Evolutionary conservation across 306 rosid genomes (phyloP).

Genomic region (Rosa chinensis): DNA sequence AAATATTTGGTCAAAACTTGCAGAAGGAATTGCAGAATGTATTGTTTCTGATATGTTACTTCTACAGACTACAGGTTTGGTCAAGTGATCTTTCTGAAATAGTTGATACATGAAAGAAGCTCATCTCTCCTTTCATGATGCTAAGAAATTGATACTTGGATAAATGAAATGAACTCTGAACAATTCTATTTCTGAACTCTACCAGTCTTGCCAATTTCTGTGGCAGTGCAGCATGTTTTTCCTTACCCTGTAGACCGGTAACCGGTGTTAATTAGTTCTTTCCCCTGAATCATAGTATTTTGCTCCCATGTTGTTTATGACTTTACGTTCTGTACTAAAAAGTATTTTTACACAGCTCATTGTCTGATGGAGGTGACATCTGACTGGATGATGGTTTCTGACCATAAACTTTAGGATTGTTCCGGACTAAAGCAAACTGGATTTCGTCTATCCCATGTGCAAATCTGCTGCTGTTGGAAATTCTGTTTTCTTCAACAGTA

Average conservation of each 20-base stretch:
- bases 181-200: not conserved
- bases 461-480: not conserved
- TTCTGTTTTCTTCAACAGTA: conserved; percentile 13
- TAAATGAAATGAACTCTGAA: conserved; percentile 3
- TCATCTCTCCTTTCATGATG: not conserved
- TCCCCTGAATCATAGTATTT: not conserved
- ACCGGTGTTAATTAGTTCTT: not conserved
- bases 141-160: not conserved
- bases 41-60: not conserved
- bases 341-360: not conserved
- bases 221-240: not conserved
- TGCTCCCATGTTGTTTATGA: not conserved
- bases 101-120: not conserved
- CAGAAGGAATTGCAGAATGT: not conserved
- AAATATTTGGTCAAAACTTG: not conserved
- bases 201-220: not conserved
- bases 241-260: not conserved
- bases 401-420: not conserved
- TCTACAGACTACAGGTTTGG: not conserved
- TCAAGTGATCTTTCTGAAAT: not conserved
- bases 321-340: conserved; percentile 3
- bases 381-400: conserved; percentile 5
- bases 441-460: not conserved
- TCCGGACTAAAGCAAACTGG: not conserved
- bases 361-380: conserved; percentile 7